These are phyloP conservation scores for Draba incana DNA, from an alignment of 345 rosid genomes.

Conservation along the genomic window DNA sequence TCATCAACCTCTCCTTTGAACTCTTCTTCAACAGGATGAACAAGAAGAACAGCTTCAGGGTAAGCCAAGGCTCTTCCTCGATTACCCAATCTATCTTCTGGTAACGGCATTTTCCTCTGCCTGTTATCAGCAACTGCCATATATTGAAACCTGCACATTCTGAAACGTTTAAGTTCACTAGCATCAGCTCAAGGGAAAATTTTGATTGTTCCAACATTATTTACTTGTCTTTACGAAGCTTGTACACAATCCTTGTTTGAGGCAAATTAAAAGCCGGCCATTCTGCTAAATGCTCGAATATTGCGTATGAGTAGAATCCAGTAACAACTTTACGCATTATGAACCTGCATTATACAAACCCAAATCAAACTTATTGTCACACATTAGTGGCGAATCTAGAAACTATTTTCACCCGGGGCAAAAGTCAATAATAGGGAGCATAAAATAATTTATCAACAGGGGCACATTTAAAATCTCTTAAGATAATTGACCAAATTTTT, in stretches of 20 bases:
- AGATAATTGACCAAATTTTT: too few species aligned
- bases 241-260: conserved; percentile 79
- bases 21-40: conserved; percentile 73
- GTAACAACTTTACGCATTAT: conserved; percentile 64
- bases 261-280: conserved; percentile 88
- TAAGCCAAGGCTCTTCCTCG: conserved; percentile 64
- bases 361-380: conserved; percentile 8
- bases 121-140: conserved; percentile 78
- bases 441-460: too few species aligned
- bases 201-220: background rate
- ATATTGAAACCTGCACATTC: conserved; percentile 60
- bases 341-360: conserved; percentile 50
- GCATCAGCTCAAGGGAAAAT: background rate
- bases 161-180: background rate
- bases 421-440: too few species aligned
- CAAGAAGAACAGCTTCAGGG: conserved; percentile 85
- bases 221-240: conserved; percentile 79
- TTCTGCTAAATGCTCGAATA: conserved; percentile 68
- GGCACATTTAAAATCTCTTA: too few species aligned
- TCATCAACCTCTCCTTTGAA: conserved; percentile 96
- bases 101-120: conserved; percentile 78
- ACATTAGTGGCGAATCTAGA: too few species aligned
- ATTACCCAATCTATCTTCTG: conserved; percentile 65
- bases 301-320: conserved; percentile 84
- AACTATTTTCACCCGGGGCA: too few species aligned